Base-by-base conservation (phyloP, 495 filamentous ascomycete species). In the Hamigera avellanea region DNA sequence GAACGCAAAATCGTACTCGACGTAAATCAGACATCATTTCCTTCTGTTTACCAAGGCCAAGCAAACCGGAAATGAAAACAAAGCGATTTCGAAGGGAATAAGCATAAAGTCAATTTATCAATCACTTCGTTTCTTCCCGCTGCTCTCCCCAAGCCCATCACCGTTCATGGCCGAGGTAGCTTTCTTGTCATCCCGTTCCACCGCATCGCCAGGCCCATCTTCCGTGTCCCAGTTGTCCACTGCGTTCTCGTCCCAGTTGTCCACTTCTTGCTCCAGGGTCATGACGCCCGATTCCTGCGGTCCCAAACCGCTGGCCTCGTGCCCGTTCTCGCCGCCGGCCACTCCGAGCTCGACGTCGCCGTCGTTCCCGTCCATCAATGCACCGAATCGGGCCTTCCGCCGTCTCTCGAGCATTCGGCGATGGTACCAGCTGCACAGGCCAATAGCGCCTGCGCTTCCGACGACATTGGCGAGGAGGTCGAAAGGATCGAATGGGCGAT, bases 391-490 rank as follows among this genome's bases (percentile, higher is more conserved):
- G 29, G 75, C 75, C 50, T 76, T 63, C 32, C 93, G 73, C 48
- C 85, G 85, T 34, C 91, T 69, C 52, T 95, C 87, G 33, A 98
- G 65, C 93, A 96, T 96, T 27, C 91, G 76, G 41, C 81, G 81
- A 59, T 98, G 91, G 44, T 96, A 98, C 80, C 83, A 86, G 37
- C 75, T 76, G 49, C 83, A 88, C 19, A 93, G 49, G 6, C 70
- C 78, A 30, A 95, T 53, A 0, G 73, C 86, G 1, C 64, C 61
- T 12, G 80, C 55, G 39, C 80, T 86, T 26, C 93, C 91, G 33
- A 85, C 69, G 3, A 95, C 53, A 57, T 96, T 96, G 54, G 87
- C 88, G 35, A 87, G 57, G 25, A 96, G 78, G 50, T 96, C 84
- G 37, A 78, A 82, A 31, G 78, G 62, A 45, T 98, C 91, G 52